These are phyloP conservation scores for Phytophthora pisi DNA, from an alignment of 352 stramenopile species.

Conservation along the genomic window DNA sequence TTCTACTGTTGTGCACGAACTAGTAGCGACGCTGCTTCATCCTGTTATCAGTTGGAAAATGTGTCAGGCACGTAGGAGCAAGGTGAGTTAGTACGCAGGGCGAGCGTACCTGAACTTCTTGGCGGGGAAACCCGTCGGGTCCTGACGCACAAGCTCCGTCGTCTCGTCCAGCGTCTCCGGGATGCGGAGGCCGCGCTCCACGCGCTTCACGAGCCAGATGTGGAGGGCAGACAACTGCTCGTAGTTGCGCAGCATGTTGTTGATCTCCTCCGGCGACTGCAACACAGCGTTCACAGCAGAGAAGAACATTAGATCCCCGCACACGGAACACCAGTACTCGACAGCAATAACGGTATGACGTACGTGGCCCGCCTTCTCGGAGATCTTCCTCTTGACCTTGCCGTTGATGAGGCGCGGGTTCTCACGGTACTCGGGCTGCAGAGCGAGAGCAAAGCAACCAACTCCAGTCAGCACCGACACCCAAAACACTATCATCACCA, in stretches of 20 bases:
- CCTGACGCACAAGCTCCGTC: conserved; percentile 76
- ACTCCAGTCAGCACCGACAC: not conserved
- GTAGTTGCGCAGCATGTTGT: conserved; percentile 87
- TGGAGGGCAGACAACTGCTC: conserved; percentile 79
- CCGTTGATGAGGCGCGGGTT: conserved; percentile 83
- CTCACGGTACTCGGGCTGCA: conserved; percentile 65
- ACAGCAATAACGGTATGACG: conserved; percentile 17
- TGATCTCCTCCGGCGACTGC: conserved; percentile 84
- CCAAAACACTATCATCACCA: not conserved
- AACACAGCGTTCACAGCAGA: not conserved
- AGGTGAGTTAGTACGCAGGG: not conserved
- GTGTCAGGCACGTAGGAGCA: conserved; percentile 11
- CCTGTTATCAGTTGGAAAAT: conserved; percentile 28
- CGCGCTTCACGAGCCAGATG: conserved; percentile 82
- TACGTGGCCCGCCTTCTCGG: conserved; percentile 84
- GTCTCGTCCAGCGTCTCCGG: conserved; percentile 82
- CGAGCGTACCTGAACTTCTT: conserved; percentile 79
- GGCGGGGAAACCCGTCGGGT: conserved; percentile 85
- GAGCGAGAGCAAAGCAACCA: not conserved
- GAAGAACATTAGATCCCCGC: not conserved
- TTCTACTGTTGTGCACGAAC: conserved; percentile 16
- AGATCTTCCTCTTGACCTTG: conserved; percentile 85
- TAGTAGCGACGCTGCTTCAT: conserved; percentile 79
- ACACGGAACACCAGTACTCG: not conserved
- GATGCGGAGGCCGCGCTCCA: conserved; percentile 74